phyloP scores from a whole-genome alignment of 2,329 filamentous ascomycete genomes.

The Paradendryphiella salina region DNA sequence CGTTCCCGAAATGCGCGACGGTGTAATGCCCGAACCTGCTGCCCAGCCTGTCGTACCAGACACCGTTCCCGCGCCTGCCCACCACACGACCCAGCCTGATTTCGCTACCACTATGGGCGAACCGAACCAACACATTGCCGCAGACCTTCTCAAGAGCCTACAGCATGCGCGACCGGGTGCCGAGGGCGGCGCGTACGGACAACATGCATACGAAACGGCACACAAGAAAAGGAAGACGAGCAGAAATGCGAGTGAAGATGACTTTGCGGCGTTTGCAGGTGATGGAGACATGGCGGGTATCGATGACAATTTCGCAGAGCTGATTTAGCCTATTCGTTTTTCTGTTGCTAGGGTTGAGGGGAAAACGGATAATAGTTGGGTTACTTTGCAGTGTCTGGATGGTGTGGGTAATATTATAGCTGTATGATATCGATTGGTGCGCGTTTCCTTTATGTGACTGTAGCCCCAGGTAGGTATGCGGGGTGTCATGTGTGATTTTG shows the following conservation, averaged over 20 bases:
- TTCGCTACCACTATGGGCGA: slow-evolving; percentile 32
- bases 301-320: slow-evolving; percentile 64
- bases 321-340: slow-evolving; percentile 42
- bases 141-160: slow-evolving; percentile 39
- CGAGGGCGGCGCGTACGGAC: slow-evolving; percentile 29
- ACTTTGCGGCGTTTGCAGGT: slow-evolving; percentile 46
- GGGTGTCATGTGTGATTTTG: background rate
- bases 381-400: too few species aligned
- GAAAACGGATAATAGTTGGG: background rate
- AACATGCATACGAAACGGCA: slow-evolving; percentile 25
- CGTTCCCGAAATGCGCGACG: slow-evolving; percentile 33
- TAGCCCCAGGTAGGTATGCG: background rate
- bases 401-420: too few species aligned
- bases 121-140: slow-evolving; percentile 23
- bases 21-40: slow-evolving; percentile 33
- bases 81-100: slow-evolving; percentile 22
- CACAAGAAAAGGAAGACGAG: slow-evolving; percentile 48
- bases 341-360: background rate
- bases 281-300: slow-evolving; percentile 60
- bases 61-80: slow-evolving; percentile 28
- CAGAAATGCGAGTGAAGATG: slow-evolving; percentile 39
- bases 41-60: slow-evolving; percentile 34
- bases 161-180: slow-evolving; percentile 32
- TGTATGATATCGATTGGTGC: too few species aligned
- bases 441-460: background rate